Conservation (phyloP, 495 filamentous ascomycete species). For the Penicillium ucsense region DNA sequence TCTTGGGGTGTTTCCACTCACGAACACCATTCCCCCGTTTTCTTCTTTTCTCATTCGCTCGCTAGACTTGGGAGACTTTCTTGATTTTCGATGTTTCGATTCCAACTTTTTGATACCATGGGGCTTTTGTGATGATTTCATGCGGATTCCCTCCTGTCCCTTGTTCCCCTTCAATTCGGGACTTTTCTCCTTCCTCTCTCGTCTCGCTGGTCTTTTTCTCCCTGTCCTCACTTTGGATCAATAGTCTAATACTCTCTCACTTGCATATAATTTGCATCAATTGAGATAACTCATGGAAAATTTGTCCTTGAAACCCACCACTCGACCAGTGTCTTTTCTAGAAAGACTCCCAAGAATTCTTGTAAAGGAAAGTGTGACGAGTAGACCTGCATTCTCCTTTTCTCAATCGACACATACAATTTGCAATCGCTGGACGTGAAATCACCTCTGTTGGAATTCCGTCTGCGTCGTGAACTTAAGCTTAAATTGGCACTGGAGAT, state of each 20-base stretch:
- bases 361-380: too few relatives aligned
- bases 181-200: conserved; percentile 4
- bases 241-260: conserved; percentile 3
- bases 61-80: conserved; percentile 32
- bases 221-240: conserved; percentile 23
- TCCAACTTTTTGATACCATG: conserved; percentile 13
- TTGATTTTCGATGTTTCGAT: conserved; percentile 8
- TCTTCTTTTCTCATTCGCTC: conserved; percentile 30
- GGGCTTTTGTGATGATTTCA: conserved; percentile 25
- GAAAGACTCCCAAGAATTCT: too few relatives aligned
- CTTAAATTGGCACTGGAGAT: too few relatives aligned
- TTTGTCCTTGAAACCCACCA: too few relatives aligned
- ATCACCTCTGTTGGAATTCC: too few relatives aligned
- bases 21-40: conserved; percentile 10
- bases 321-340: too few relatives aligned
- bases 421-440: too few relatives aligned
- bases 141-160: conserved; percentile 11
- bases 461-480: too few relatives aligned
- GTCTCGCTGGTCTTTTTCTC: conserved; percentile 4
- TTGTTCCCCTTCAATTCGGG: background rate
- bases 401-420: too few relatives aligned
- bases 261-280: too few relatives aligned
- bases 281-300: too few relatives aligned
- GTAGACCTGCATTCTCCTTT: too few relatives aligned
- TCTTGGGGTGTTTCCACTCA: conserved; percentile 20